A percentile compares a stretch with the other conserved stretches of the same genome.
phyloP scores from a whole-genome alignment of 2,329 filamentous ascomycete genomes.

The Epichloe sylvatica region DNA sequence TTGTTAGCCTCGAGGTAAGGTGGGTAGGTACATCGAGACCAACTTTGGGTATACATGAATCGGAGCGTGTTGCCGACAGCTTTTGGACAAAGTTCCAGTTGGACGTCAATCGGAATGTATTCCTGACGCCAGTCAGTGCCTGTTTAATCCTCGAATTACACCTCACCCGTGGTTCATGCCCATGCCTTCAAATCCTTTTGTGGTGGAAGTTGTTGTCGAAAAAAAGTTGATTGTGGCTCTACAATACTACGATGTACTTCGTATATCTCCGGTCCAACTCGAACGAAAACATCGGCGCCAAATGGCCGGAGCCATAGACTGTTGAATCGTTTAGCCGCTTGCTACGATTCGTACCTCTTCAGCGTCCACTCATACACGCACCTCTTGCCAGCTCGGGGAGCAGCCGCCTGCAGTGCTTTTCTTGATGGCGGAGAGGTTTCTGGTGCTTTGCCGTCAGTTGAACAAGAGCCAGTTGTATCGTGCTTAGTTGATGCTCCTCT shows the following conservation, averaged over 20 bases:
- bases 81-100: conserved; percentile 12
- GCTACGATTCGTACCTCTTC: background rate
- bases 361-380: conserved; percentile 2
- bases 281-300: conserved; percentile 20
- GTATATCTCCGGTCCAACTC: conserved; percentile 12
- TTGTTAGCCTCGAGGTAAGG: background rate
- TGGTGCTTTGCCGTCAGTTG: background rate
- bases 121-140: conserved; percentile 11
- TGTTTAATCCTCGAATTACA: background rate
- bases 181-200: conserved; percentile 11
- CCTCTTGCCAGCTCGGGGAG: conserved; percentile 15
- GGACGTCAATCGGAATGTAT: conserved; percentile 14
- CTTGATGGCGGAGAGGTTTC: conserved; percentile 6
- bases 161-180: background rate
- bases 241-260: conserved; percentile 23
- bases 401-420: conserved; percentile 14
- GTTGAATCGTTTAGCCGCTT: background rate
- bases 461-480: background rate
- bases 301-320: conserved; percentile 20
- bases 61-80: conserved; percentile 18
- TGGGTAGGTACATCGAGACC: background rate
- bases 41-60: conserved; percentile 23
- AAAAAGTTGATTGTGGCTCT: conserved; percentile 19
- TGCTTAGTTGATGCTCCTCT: background rate
- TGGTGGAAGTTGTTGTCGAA: conserved; percentile 20